A percentile compares a stretch with the other conserved stretches of the same genome.
These are phyloP conservation scores for Amanita polypyramis DNA, from an alignment of 768 basidiomycete genomes.

Conservation along the genomic window DNA sequence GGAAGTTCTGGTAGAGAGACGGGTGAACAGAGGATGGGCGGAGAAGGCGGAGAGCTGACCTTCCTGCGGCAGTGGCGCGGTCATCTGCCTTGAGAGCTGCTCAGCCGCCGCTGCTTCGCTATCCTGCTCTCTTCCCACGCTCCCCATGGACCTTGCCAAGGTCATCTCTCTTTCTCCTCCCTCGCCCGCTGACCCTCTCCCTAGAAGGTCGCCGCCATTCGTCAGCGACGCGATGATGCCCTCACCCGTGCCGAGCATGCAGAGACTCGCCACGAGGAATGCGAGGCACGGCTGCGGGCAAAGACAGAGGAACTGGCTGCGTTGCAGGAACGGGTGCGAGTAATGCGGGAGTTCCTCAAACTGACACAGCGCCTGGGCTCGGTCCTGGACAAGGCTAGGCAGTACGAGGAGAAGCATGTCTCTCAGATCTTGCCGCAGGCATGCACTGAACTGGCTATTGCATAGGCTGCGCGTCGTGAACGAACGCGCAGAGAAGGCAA, in stretches of 20 bases:
- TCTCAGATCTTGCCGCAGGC: slow-evolving; percentile 1
- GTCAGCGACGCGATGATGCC: slow-evolving; percentile 14
- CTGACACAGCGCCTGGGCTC: slow-evolving; percentile 14
- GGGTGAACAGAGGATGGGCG: background rate
- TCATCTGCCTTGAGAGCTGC: slow-evolving; percentile 28
- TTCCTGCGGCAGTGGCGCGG: slow-evolving; percentile 70
- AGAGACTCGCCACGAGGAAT: slow-evolving; percentile 14
- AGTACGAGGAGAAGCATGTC: slow-evolving; percentile 19
- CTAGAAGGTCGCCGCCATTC: background rate
- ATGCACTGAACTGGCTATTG: slow-evolving; percentile 2
- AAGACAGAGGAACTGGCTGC: slow-evolving; percentile 15
- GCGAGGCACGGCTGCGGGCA: slow-evolving; percentile 13
- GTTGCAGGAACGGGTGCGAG: slow-evolving; percentile 14
- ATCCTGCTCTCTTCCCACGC: background rate
- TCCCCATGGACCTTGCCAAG: slow-evolving; percentile 5
- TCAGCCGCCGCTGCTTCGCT: background rate
- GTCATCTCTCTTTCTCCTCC: background rate
- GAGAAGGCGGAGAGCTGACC: slow-evolving; percentile 26
- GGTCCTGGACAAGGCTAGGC: slow-evolving; percentile 15
- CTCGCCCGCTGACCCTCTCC: background rate
- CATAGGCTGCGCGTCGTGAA: slow-evolving; percentile 12
- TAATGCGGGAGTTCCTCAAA: slow-evolving; percentile 12
- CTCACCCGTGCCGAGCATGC: slow-evolving; percentile 17
- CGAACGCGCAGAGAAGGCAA: slow-evolving; percentile 4
- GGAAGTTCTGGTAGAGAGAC: slow-evolving; percentile 56